These are phyloP conservation scores for Alopecurus myosuroides DNA, from an alignment of 176 grass and related monocot genomes.

Conservation along the genomic window DNA sequence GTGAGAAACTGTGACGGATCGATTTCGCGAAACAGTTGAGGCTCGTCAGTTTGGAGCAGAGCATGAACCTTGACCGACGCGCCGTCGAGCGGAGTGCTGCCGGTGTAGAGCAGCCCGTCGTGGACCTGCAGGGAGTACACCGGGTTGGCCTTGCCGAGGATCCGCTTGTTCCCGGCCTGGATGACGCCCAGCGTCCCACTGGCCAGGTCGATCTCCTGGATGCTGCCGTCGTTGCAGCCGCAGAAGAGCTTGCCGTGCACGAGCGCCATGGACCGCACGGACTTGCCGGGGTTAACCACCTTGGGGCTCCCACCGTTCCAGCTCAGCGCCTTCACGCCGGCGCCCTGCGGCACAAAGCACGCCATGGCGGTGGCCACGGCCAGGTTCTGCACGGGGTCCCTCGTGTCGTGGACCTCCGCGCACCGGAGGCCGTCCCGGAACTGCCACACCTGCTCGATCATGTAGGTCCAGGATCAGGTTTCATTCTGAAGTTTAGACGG, in stretches of 20 bases:
- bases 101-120: constrained; percentile 51
- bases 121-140: constrained; percentile 42
- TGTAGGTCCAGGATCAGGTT: not conserved
- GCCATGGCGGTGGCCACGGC: constrained; percentile 41
- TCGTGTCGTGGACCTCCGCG: constrained; percentile 44
- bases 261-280: constrained; percentile 53
- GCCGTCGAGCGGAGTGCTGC: constrained; percentile 34
- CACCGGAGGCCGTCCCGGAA: constrained; percentile 45
- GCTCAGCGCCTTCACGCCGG: constrained; percentile 56
- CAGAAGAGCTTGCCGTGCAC: constrained; percentile 65
- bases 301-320: constrained; percentile 58
- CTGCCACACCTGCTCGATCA: constrained; percentile 45
- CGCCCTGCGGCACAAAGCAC: constrained; percentile 51
- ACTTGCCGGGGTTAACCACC: constrained; percentile 48
- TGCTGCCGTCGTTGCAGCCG: constrained; percentile 58
- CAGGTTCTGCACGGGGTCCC: constrained; percentile 46
- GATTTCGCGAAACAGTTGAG: not conserved
- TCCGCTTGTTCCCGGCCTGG: constrained; percentile 53
- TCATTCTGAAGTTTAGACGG: not conserved
- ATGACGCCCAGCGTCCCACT: constrained; percentile 49
- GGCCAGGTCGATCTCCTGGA: constrained; percentile 71
- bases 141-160: constrained; percentile 57
- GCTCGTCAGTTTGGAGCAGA: not conserved
- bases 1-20: not conserved
- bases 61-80: constrained; percentile 40